A percentile compares a stretch with the other conserved stretches of the same genome.
Evolutionary conservation across 1,139 yeast species (phyloP).

Genomic region (Hansenula lynferdii): DNA sequence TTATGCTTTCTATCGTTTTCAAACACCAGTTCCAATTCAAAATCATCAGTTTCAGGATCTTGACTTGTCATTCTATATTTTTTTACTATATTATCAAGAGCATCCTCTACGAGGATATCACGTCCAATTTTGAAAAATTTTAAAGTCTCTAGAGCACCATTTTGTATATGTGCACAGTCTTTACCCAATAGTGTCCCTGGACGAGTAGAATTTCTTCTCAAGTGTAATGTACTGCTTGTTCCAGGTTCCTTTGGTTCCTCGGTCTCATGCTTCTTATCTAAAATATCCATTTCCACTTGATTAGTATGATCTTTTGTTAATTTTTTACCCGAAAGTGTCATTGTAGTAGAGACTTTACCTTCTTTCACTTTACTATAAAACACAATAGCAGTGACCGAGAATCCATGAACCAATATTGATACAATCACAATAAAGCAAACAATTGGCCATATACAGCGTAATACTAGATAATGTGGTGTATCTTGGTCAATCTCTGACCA

Average conservation of each 20-base stretch:
- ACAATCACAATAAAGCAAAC: slow-evolving; percentile 23
- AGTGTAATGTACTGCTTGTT: not conserved
- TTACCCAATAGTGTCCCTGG: not conserved
- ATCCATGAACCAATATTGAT: slow-evolving; percentile 26
- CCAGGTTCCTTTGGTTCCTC: not conserved
- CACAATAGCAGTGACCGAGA: slow-evolving; percentile 19
- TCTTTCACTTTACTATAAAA: slow-evolving; percentile 9
- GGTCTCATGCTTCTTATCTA: not conserved
- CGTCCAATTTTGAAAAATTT: slow-evolving; percentile 13
- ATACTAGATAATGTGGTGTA: slow-evolving; percentile 9
- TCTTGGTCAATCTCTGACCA: not conserved
- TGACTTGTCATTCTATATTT: slow-evolving; percentile 5
- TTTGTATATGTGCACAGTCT: not conserved
- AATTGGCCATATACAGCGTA: slow-evolving; percentile 24
- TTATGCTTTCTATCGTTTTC: not conserved
- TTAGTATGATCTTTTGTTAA: too few species aligned
- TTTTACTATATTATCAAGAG: slow-evolving; percentile 9
- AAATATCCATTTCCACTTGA: not conserved
- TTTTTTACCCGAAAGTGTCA: too few species aligned
- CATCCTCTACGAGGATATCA: slow-evolving; percentile 14
- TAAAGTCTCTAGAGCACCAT: slow-evolving; percentile 2
- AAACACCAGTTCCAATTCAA: not conserved
- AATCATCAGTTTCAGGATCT: slow-evolving; percentile 1
- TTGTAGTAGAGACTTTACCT: not conserved
- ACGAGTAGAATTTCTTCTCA: not conserved